These are phyloP conservation scores for Suillus subluteus DNA, from an alignment of 768 basidiomycete genomes.

Conservation along the genomic window DNA sequence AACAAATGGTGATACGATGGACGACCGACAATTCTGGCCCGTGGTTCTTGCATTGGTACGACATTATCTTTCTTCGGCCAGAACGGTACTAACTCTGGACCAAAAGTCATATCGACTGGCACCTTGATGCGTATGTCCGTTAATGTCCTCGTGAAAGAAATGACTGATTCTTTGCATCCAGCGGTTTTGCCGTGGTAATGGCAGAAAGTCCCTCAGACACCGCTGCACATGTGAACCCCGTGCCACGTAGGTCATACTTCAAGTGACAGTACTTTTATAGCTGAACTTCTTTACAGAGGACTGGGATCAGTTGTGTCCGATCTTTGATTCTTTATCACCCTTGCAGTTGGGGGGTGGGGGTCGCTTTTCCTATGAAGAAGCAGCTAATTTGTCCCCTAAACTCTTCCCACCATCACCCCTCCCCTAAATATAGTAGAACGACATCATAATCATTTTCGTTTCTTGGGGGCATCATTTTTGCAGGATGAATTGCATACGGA, in stretches of 20 bases:
- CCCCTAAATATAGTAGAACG: background rate
- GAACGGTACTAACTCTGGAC: background rate
- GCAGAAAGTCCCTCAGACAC: conserved; percentile 26
- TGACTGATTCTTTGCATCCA: conserved; percentile 6
- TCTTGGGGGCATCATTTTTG: background rate
- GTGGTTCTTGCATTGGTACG: conserved; percentile 33
- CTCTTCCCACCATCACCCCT: conserved; percentile 16
- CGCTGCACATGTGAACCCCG: background rate
- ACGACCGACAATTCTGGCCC: conserved; percentile 56
- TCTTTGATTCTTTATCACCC: conserved; percentile 20
- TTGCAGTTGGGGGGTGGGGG: conserved; percentile 26
- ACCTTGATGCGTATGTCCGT: conserved; percentile 20
- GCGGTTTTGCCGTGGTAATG: conserved; percentile 36
- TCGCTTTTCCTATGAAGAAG: conserved; percentile 19
- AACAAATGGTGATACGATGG: conserved; percentile 47
- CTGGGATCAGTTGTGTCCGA: conserved; percentile 31
- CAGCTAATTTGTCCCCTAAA: conserved; percentile 22
- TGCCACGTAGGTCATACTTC: background rate
- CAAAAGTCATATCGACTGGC: conserved; percentile 23
- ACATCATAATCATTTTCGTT: background rate
- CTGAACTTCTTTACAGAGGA: conserved; percentile 17
- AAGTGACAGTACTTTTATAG: background rate
- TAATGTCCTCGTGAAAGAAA: background rate
- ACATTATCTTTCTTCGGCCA: background rate
- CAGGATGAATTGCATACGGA: too few species aligned